Evolutionary conservation across 306 rosid species (phyloP).

Genomic region (Cicer arietinum): DNA sequence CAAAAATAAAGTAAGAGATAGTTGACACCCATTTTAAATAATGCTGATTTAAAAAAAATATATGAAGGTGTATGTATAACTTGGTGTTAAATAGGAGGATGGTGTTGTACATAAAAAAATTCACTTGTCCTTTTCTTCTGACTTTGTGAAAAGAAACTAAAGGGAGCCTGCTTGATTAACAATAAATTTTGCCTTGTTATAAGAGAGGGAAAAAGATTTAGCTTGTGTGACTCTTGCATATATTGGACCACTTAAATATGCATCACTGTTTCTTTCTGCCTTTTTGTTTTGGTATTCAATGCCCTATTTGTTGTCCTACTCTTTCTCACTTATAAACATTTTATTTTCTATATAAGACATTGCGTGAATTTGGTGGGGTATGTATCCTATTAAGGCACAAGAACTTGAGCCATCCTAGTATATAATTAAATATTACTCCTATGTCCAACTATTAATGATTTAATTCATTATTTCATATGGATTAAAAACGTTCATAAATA

Average conservation of each 20-base stretch:
- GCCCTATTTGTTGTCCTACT: conserved; percentile 43
- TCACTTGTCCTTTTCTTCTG: conserved; percentile 71
- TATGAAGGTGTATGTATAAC: no score
- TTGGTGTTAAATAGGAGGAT: no score
- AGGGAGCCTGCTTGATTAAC: conserved; percentile 41
- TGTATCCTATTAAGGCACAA: conserved; percentile 44
- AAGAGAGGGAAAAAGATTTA: conserved; percentile 21
- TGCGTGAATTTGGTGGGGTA: conserved; percentile 45
- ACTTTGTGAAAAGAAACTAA: conserved; percentile 47
- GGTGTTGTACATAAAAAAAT: conserved; percentile 22
- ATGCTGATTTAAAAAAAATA: no score
- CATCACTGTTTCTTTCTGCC: conserved; percentile 41
- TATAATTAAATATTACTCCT: no score
- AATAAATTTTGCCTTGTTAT: conserved; percentile 40
- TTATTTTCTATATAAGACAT: conserved; percentile 50
- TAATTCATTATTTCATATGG: no score
- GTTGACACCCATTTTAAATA: no score
- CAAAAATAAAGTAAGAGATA: not conserved
- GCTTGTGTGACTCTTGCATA: conserved; percentile 26
- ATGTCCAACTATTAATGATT: no score
- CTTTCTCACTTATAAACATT: conserved; percentile 46
- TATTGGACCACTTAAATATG: conserved; percentile 51
- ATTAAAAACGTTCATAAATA: no score
- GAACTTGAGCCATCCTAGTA: not conserved
- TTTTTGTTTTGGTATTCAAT: conserved; percentile 49